Evolutionary conservation across 1,284 basidiomycete genomes (phyloP).

Genomic region (Xerocomus amazonicus): DNA sequence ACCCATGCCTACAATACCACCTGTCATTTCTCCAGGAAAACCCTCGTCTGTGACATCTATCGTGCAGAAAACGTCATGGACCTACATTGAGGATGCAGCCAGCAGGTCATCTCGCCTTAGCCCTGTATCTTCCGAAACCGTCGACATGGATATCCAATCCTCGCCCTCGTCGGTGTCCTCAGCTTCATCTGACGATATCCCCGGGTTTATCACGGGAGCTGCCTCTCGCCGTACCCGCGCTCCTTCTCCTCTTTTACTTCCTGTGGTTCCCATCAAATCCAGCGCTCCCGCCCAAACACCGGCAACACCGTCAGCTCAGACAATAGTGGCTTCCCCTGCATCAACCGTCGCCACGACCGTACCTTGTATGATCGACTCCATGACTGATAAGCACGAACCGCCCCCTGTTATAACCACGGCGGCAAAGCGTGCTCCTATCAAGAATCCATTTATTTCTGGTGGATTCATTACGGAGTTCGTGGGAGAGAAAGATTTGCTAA

Average conservation of each 20-base stretch:
- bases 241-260: constrained; percentile 28
- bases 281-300: constrained; percentile 17
- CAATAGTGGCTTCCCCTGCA: constrained; percentile 17
- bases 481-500: constrained; percentile 25
- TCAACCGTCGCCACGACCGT: constrained; percentile 15
- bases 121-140: constrained; percentile 34
- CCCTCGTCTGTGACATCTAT: constrained; percentile 12
- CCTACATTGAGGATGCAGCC: constrained; percentile 23
- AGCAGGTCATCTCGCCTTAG: constrained; percentile 32
- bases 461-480: constrained; percentile 48
- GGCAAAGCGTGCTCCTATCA: constrained; percentile 19
- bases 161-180: constrained; percentile 32
- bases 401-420: background rate
- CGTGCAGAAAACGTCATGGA: constrained; percentile 19
- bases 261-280: constrained; percentile 17
- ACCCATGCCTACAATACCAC: constrained; percentile 6
- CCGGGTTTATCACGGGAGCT: constrained; percentile 32
- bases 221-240: constrained; percentile 29
- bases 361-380: constrained; percentile 10
- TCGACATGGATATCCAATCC: constrained; percentile 34
- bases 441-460: constrained; percentile 52
- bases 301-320: constrained; percentile 15
- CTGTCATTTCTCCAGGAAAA: constrained; percentile 6
- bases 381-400: constrained; percentile 12
- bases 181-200: constrained; percentile 26